Base-by-base conservation (phyloP, 805 yeast species). In the Hermanozyma aechmeae region DNA sequence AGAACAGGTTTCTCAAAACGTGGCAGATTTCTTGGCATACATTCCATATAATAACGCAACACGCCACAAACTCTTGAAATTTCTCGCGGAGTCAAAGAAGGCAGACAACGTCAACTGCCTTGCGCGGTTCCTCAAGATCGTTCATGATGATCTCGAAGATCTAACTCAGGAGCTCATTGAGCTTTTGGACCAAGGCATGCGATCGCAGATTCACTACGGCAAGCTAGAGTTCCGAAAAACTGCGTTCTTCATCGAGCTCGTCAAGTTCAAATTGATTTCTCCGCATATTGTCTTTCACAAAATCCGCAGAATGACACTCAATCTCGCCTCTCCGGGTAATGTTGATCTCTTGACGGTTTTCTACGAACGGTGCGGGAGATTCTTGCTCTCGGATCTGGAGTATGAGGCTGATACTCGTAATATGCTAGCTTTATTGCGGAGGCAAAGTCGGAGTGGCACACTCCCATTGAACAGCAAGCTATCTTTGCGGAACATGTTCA, bases 191-290 rank as follows among this genome's bases (percentile, higher is more conserved):
- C 53, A 52, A 24, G 73, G 76, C 1, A 69, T 81, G 38, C 63
- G 82, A 39, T 65, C 69, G 13, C 83, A 76, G 45, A 61, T 80
- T 23, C 40, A 45, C 32, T 69, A 68, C 34, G 67, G 72, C 19
- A 65, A 58, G 30, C 51, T 78, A 28, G 72, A 72, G 37, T 71
- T 75, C 39, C 68, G 63, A 39, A 72, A 68, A 39, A 67, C 82
- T 21, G 61, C 67, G 14, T 79, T 81, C 40, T 76, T 82, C 39
- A 59, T 75, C 27, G 96, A 87, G 45, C 58, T 86, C 56, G 71
- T 79, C 18, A 84, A 82, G 46, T 86, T 86, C 49, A 73, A 70
- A 40, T 51, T 85, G 35, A 61, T 85, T 11, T 89, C 94, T 0
- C 57, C 65, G n/a, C 77, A 75, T 50, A 64, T 78, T 33, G 61